phyloP scores from a whole-genome alignment of 225 moss, liverwort and hornwort genomes.

The Neckera pumila region DNA sequence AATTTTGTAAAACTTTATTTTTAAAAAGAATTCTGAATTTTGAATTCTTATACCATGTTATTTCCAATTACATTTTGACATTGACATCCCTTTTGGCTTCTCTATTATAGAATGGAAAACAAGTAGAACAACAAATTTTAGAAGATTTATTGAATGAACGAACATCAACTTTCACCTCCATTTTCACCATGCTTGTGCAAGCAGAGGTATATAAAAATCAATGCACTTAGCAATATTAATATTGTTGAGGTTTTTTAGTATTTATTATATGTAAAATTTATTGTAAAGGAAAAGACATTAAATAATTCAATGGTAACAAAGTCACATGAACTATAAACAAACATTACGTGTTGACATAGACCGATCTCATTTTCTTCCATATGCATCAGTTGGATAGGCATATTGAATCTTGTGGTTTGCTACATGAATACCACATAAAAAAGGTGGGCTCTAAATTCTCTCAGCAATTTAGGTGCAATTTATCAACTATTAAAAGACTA shows the following conservation, averaged over 20 bases:
- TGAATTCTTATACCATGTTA: background rate
- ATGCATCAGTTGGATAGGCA: constrained; percentile 68
- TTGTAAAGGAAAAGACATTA: too few species aligned
- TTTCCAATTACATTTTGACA: background rate
- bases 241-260: background rate
- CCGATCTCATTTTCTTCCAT: background rate
- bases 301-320: background rate
- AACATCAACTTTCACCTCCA: constrained; percentile 34
- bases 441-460: constrained; percentile 29
- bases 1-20: too few species aligned
- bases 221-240: background rate
- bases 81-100: background rate
- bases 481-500: constrained; percentile 21
- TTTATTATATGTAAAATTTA: background rate
- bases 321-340: too few species aligned
- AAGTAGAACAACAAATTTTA: constrained; percentile 41
- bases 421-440: constrained; percentile 39
- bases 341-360: fast-evolving
- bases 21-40: background rate
- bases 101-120: constrained; percentile 40
- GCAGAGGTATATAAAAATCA: constrained; percentile 41
- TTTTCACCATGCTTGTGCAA: constrained; percentile 63
- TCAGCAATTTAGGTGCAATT: constrained; percentile 28
- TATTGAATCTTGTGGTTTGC: constrained; percentile 49
- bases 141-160: constrained; percentile 54